Percentiles rank a stretch among this genome's conserved stretches.
phyloP scores from a whole-genome alignment of 306 rosid genomes.

The Prunus mume region DNA sequence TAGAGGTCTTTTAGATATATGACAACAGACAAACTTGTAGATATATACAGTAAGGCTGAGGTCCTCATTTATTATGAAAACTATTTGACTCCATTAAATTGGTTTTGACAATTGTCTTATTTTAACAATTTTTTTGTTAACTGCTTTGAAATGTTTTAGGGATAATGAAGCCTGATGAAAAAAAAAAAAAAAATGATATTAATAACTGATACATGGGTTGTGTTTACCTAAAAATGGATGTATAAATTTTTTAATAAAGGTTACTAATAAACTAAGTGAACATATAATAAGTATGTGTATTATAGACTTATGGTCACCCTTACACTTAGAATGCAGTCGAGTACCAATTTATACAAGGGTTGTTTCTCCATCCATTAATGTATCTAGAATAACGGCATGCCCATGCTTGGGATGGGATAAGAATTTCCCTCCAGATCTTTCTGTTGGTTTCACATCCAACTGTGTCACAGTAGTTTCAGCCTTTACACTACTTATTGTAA shows the following conservation, averaged over 20 bases:
- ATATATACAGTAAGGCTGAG: background rate
- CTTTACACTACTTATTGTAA: background rate
- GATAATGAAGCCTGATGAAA: no score
- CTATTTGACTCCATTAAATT: background rate
- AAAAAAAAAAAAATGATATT: background rate
- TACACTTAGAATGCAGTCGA: background rate
- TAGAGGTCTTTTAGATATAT: background rate
- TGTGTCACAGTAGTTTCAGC: background rate
- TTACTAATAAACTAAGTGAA: background rate
- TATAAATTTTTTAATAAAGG: background rate
- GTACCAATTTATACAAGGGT: background rate
- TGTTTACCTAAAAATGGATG: background rate
- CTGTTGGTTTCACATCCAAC: background rate
- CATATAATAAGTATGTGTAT: background rate
- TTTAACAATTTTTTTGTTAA: background rate
- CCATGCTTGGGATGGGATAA: background rate
- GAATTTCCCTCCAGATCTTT: background rate
- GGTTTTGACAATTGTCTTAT: background rate
- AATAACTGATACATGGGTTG: background rate
- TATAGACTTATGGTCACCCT: background rate
- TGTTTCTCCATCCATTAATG: background rate
- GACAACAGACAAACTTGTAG: background rate
- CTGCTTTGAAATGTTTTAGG: background rate
- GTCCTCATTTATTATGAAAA: background rate
- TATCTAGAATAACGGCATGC: background rate